phyloP scores from a whole-genome alignment of 495 filamentous ascomycete species.

The Glutinoglossum americanum region DNA sequence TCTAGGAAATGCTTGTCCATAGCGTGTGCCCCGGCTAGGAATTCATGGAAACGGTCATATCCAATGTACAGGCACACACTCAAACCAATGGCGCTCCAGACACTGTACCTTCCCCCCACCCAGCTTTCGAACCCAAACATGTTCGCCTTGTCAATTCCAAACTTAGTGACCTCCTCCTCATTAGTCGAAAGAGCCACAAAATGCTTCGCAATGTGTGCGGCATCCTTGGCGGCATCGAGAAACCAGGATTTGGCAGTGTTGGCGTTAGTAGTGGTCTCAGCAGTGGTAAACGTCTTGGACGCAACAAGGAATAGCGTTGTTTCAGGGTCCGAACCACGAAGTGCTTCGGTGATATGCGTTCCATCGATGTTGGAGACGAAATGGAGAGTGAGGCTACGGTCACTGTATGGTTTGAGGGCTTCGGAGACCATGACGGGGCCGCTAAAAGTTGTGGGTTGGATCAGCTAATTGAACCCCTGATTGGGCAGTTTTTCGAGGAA shows the following conservation, averaged over 20 bases:
- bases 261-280: constrained; percentile 90
- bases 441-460: constrained; percentile 22
- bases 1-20: constrained; percentile 97
- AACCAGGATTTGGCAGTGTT: constrained; percentile 96
- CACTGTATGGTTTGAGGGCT: constrained; percentile 81
- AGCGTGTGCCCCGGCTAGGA: constrained; percentile 82
- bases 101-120: constrained; percentile 94
- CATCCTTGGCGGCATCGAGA: constrained; percentile 62
- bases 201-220: constrained; percentile 73
- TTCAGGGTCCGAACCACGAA: constrained; percentile 74
- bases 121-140: constrained; percentile 98
- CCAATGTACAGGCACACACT: constrained; percentile 88
- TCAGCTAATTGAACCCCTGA: not conserved
- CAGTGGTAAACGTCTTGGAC: constrained; percentile 98
- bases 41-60: constrained; percentile 92
- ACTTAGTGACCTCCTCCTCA: constrained; percentile 84
- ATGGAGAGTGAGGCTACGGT: constrained; percentile 67
- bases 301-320: constrained; percentile 94
- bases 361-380: constrained; percentile 99
- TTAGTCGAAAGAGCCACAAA: constrained; percentile 98
- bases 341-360: constrained; percentile 88
- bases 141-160: constrained; percentile 91
- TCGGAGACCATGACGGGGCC: constrained; percentile 98
- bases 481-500: not conserved
- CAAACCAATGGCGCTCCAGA: constrained; percentile 95